Evolutionary conservation across 352 stramenopile genomes (phyloP).

Genomic region (Elongisporangium anandrum): DNA sequence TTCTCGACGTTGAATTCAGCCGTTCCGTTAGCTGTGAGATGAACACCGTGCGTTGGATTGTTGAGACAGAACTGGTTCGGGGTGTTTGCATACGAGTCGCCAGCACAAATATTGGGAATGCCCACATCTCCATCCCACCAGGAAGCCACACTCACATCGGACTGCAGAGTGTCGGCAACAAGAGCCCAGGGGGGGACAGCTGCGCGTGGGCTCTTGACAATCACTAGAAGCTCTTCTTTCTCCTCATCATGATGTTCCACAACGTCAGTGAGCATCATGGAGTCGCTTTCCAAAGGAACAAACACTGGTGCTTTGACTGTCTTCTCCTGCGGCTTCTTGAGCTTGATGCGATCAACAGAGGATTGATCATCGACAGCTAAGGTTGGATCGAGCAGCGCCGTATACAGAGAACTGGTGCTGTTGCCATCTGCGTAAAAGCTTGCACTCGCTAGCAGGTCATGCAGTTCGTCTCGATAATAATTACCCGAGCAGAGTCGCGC

Average conservation of each 20-base stretch:
- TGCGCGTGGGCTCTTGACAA: conserved; percentile 53
- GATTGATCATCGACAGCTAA: conserved; percentile 22
- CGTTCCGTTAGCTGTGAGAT: conserved; percentile 33
- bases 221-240: conserved; percentile 27
- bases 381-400: conserved; percentile 36
- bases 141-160: conserved; percentile 70
- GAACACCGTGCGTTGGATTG: conserved; percentile 26
- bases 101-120: conserved; percentile 70
- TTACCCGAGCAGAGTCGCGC: conserved; percentile 71
- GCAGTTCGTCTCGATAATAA: conserved; percentile 42
- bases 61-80: conserved; percentile 58
- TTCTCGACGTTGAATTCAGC: conserved; percentile 77
- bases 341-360: conserved; percentile 19
- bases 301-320: conserved; percentile 11
- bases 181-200: conserved; percentile 63
- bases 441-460: conserved; percentile 29
- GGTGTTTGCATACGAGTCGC: conserved; percentile 42
- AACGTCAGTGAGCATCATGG: neutral
- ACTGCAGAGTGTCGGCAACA: conserved; percentile 41
- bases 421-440: conserved; percentile 34
- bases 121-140: conserved; percentile 77
- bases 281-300: conserved; percentile 7
- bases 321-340: conserved; percentile 14
- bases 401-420: conserved; percentile 35
- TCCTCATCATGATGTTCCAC: neutral